Evolutionary conservation across 2,329 filamentous ascomycete species (phyloP).

Genomic region (Hymenoscyphus fraxineus): DNA sequence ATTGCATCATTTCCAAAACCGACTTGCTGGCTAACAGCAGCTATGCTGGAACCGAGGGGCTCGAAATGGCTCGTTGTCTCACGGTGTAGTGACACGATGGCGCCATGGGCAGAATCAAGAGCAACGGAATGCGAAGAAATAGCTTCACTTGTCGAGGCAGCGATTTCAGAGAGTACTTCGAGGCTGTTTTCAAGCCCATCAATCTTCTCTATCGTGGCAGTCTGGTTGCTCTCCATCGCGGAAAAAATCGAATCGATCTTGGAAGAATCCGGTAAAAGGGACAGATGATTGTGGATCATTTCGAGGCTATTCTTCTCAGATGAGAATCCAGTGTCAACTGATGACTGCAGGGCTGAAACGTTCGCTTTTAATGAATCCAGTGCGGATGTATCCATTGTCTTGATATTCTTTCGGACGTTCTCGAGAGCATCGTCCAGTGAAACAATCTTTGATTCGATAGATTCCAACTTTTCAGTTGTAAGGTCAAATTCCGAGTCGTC

Average conservation of each 20-base stretch:
- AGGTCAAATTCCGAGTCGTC: slow-evolving; percentile 8
- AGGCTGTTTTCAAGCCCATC: slow-evolving; percentile 1
- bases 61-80: background rate
- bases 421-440: slow-evolving; percentile 19
- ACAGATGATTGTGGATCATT: slow-evolving; percentile 10
- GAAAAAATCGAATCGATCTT: slow-evolving; percentile 12
- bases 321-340: slow-evolving; percentile 12
- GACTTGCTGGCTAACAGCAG: background rate
- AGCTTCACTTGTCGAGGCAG: background rate
- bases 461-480: slow-evolving; percentile 17
- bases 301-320: slow-evolving; percentile 14
- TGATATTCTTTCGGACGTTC: slow-evolving; percentile 14
- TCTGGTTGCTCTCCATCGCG: slow-evolving; percentile 8
- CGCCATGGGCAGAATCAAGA: background rate
- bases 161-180: slow-evolving; percentile 2
- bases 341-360: slow-evolving; percentile 12
- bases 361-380: slow-evolving; percentile 10
- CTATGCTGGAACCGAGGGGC: background rate
- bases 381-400: slow-evolving; percentile 13
- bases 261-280: slow-evolving; percentile 11
- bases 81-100: background rate
- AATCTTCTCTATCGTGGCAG: background rate
- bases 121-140: slow-evolving; percentile 2
- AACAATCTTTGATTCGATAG: slow-evolving; percentile 14
- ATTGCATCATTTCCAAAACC: background rate